These are phyloP conservation scores for Clitopilus passeckerianus DNA, from an alignment of 768 basidiomycete species.

Conservation along the genomic window DNA sequence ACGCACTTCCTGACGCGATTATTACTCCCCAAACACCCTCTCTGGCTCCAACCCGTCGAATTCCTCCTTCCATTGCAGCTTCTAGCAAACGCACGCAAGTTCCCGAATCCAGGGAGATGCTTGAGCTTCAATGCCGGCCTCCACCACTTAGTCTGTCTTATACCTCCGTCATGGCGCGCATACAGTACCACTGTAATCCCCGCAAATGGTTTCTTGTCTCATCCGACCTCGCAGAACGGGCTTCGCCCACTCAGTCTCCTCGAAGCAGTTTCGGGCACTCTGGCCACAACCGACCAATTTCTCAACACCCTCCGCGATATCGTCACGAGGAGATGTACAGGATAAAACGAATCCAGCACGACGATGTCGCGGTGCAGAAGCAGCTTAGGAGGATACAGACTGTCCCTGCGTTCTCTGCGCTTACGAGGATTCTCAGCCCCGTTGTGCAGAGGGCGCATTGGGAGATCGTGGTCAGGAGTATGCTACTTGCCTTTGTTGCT, in stretches of 20 bases:
- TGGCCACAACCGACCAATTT: not conserved
- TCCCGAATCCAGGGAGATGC: conserved; percentile 4
- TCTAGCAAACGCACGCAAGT: conserved; percentile 1
- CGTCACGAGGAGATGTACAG: conserved; percentile 2
- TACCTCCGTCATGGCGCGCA: conserved; percentile 26
- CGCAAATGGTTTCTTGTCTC: conserved; percentile 27
- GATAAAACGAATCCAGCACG: conserved; percentile 10
- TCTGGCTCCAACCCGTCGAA: conserved; percentile 11
- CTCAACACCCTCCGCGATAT: not conserved
- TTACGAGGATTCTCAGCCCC: conserved; percentile 66
- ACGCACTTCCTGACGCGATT: conserved; percentile 32
- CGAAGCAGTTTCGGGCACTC: conserved; percentile 13
- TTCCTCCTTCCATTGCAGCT: not conserved
- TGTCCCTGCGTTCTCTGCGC: conserved; percentile 71
- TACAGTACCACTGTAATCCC: conserved; percentile 38
- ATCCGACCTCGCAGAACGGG: not conserved
- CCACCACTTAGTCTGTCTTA: conserved; percentile 12
- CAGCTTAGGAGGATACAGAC: conserved; percentile 41
- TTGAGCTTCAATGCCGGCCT: conserved; percentile 15
- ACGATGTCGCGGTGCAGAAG: conserved; percentile 23
- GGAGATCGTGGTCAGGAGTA: conserved; percentile 74
- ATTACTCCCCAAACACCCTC: not conserved
- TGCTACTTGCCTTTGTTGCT: conserved; percentile 39
- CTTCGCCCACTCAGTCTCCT: conserved; percentile 5
- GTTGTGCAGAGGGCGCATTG: conserved; percentile 76